Evolutionary conservation across 2,329 filamentous ascomycete species (phyloP), one percentile per base, ranked within the genome.

Genomic region (Beauveria brongniartii): DNA sequence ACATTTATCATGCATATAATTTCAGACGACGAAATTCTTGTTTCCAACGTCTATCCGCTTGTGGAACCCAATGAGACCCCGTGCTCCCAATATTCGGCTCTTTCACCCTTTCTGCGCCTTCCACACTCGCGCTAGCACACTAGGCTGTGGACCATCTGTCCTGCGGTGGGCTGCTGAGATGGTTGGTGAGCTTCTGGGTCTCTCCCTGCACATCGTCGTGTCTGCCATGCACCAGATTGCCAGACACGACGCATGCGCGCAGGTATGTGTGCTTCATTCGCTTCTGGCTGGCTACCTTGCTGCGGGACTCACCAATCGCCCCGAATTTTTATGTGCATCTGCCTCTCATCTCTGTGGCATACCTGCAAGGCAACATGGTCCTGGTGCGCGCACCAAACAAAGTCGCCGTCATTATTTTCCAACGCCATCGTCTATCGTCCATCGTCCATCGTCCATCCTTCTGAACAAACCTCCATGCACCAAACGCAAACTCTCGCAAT

Each of bases 221-320:
- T 58, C 47, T 43, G 47, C 55, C 54, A 56, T 47, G 54, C 53
- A 55, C 48, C 54, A 26, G 14, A 40, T 16, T 51, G n/a, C 30
- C 18, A 41, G 34, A 44, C 41, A 56, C 40, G 40, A 30, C 18
- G 12, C 18, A 30, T 40, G 50, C 26, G 51, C 51, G 47, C 52
- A 16, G 14, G 48, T 30, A 44, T n/a, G 24, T 44, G 34, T 16
- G 26, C 3, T 52, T 40, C 20, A 12, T 12, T n/a, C 4, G 12
- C 12, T n/a, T 37, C 24, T 37, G 53, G 53, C 40, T 41, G n/a
- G n/a, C 20, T 41, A 22, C 20, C 18, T 24, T 53, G 30, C 24
- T 54, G 34, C 34, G 51, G 51, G 51, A 37, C 16, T 37, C 12
- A 37, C 34, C 34, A 37, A 37, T 37, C 34, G 34, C 34, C 34